Percentiles rank a stretch among this genome's conserved stretches.
Conservation (phyloP, 2,329 filamentous ascomycete species). For the Tolypocladium inflatum region DNA sequence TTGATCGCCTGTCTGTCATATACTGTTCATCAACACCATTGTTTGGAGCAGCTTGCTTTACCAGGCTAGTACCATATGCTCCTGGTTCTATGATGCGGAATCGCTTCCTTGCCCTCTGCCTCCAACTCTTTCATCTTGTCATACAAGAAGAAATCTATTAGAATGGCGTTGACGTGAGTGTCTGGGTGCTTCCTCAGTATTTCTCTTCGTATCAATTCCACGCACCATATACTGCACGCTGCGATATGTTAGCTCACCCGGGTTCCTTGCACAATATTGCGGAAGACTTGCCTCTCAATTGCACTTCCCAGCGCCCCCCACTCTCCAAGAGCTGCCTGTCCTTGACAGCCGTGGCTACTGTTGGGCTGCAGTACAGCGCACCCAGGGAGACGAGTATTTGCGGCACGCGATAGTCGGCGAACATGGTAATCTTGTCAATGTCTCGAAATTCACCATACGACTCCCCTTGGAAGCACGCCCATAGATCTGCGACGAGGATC, state of each 20-base stretch:
- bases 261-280: not conserved
- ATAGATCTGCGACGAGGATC: conserved; percentile 90
- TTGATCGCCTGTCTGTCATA: not conserved
- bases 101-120: conserved; percentile 41
- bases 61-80: conserved; percentile 78
- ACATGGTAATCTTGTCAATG: conserved; percentile 96
- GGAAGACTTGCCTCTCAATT: conserved; percentile 59
- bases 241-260: conserved; percentile 1
- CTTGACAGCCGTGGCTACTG: conserved; percentile 61
- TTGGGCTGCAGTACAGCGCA: conserved; percentile 76
- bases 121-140: conserved; percentile 88
- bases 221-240: conserved; percentile 93
- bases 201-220: conserved; percentile 77
- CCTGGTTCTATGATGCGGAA: conserved; percentile 77
- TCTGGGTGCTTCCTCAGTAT: conserved; percentile 67
- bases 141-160: conserved; percentile 97
- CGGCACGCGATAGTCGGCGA: conserved; percentile 94
- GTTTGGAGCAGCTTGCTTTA: not conserved
- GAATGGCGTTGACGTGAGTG: conserved; percentile 68
- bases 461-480: conserved; percentile 86
- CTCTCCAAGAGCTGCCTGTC: conserved; percentile 55
- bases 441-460: conserved; percentile 75
- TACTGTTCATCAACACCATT: not conserved
- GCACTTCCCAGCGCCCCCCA: conserved; percentile 73
- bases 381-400: conserved; percentile 82